These are phyloP conservation scores for Metarhizium album DNA, from an alignment of 2,329 filamentous ascomycete species.

Conservation along the genomic window DNA sequence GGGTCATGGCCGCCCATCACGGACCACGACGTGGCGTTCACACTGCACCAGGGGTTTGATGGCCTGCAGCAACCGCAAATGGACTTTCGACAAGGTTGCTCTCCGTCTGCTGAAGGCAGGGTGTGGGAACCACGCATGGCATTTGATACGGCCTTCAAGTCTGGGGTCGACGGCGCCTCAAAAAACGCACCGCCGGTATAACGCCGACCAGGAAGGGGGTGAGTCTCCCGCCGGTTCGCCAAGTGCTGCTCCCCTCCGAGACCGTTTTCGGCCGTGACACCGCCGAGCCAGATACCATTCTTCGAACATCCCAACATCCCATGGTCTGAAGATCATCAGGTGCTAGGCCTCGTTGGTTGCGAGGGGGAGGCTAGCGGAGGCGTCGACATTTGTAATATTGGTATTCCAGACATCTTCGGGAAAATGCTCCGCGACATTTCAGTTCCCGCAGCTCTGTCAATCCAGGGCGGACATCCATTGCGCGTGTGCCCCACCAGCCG, in stretches of 20 bases:
- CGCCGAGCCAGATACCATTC: not conserved
- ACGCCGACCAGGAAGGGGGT: not conserved
- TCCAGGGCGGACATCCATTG: not conserved
- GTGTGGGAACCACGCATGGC: conserved; percentile 1
- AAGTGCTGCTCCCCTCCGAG: not conserved
- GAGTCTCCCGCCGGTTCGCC: not conserved
- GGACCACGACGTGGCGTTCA: not conserved
- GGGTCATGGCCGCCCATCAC: not conserved
- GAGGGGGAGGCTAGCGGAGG: not conserved
- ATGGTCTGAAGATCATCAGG: not conserved
- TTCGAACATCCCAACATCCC: not conserved
- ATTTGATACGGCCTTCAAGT: not conserved
- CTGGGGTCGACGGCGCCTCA: not conserved
- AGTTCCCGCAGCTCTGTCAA: not conserved
- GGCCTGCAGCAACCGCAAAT: not conserved
- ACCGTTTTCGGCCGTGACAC: not conserved
- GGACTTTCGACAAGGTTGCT: not conserved
- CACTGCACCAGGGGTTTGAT: not conserved
- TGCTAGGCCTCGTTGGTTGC: not conserved
- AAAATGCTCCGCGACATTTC: not conserved
- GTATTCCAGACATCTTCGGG: not conserved
- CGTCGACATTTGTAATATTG: not conserved
- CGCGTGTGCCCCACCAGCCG: not conserved
- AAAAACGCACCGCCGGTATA: conserved; percentile 2
- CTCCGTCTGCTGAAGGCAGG: not conserved